Conservation (phyloP, 1,284 basidiomycete species). For the Boletus semigastroideus region DNA sequence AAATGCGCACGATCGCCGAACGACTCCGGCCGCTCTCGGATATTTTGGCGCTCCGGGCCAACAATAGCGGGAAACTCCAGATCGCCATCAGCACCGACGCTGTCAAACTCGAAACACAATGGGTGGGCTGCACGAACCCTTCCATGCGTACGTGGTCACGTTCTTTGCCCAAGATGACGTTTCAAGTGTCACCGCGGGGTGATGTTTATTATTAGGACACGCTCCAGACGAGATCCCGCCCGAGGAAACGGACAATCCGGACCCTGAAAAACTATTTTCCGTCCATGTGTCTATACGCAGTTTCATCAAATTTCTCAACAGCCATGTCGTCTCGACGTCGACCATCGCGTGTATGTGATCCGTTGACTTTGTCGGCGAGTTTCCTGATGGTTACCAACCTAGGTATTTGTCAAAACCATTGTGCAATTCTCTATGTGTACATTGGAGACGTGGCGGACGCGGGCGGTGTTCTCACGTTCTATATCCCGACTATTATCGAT, state of each 20-base stretch:
- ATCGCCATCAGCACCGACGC: slow-evolving; percentile 69
- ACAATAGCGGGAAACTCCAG: slow-evolving; percentile 61
- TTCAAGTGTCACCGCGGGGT: slow-evolving; percentile 3
- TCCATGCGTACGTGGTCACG: slow-evolving; percentile 49
- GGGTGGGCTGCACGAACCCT: slow-evolving; percentile 75
- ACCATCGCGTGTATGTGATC: slow-evolving; percentile 77
- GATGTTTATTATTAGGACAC: slow-evolving; percentile 18
- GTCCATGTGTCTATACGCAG: slow-evolving; percentile 74
- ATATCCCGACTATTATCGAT: slow-evolving; percentile 70
- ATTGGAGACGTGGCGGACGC: slow-evolving; percentile 81
- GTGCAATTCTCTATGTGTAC: slow-evolving; percentile 88
- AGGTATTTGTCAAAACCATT: slow-evolving; percentile 86
- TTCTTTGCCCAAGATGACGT: neutral
- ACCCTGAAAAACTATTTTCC: slow-evolving; percentile 58
- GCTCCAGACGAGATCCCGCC: slow-evolving; percentile 37
- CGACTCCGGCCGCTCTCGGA: slow-evolving; percentile 75
- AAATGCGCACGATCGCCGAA: slow-evolving; percentile 78
- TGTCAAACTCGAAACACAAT: slow-evolving; percentile 77
- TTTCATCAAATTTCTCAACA: slow-evolving; percentile 81
- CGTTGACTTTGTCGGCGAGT: neutral
- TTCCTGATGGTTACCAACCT: slow-evolving; percentile 1
- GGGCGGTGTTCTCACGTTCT: slow-evolving; percentile 87
- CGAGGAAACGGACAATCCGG: slow-evolving; percentile 37
- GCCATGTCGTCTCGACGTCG: slow-evolving; percentile 80
- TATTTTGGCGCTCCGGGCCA: slow-evolving; percentile 71